Evolutionary conservation across 139 green algal species (phyloP).

Genomic region (Limnomonas spitsbergensis): DNA sequence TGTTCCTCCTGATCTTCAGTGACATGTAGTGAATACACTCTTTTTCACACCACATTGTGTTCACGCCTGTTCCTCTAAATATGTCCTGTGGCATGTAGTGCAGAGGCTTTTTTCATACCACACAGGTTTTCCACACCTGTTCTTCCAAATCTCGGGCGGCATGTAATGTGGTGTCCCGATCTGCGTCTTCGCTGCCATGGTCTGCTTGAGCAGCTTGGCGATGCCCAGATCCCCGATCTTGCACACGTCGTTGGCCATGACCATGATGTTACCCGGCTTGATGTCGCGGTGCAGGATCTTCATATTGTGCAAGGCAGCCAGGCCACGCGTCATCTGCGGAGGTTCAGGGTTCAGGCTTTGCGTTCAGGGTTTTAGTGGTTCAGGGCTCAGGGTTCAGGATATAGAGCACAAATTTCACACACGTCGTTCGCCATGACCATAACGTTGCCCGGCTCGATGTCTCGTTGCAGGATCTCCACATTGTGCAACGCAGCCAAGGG

Average conservation of each 20-base stretch:
- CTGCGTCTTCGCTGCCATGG: conserved; percentile 59
- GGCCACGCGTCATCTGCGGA: conserved; percentile 40
- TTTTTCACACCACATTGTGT: no score
- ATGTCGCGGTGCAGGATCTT: conserved; percentile 74
- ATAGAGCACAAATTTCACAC: conserved; percentile 14
- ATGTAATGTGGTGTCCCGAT: conserved; percentile 80
- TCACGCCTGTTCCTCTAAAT: no score
- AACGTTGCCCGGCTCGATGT: conserved; percentile 60
- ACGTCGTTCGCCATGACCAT: conserved; percentile 19
- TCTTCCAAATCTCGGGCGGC: conserved; percentile 78
- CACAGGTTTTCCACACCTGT: no score
- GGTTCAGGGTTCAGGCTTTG: no score
- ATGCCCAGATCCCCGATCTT: conserved; percentile 24
- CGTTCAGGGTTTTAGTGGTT: no score
- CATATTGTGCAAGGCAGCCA: conserved; percentile 67
- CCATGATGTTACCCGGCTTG: conserved; percentile 51
- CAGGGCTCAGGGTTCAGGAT: no score
- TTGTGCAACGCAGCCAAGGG: conserved; percentile 69
- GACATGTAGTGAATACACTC: no score
- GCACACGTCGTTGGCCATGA: conserved; percentile 12
- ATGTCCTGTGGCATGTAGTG: no score
- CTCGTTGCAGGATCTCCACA: conserved; percentile 69
- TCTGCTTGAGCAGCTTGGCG: conserved; percentile 26
- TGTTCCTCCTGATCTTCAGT: no score
- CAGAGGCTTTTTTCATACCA: no score